These are phyloP conservation scores for Stephania japonica DNA, from an alignment of 164 flowering plant genomes.

Conservation along the genomic window DNA sequence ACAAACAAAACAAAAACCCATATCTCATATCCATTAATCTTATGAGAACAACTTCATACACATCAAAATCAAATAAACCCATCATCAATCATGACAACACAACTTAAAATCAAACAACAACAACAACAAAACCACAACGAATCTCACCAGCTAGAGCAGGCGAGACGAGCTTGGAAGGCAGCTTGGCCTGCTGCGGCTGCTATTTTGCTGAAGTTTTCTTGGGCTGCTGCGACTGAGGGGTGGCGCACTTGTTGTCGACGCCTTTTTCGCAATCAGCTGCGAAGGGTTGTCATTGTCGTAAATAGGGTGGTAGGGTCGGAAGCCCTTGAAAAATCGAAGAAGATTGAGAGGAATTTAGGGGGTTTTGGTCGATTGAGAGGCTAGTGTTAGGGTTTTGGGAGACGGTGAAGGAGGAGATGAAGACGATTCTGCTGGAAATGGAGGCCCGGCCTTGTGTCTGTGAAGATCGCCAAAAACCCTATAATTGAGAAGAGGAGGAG, in stretches of 20 bases:
- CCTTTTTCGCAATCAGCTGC: slow-evolving; percentile 48
- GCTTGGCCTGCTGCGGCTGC: slow-evolving; percentile 16
- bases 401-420: too few relatives aligned
- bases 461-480: too few relatives aligned
- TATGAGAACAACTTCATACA: background rate
- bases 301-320: too few relatives aligned
- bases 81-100: background rate
- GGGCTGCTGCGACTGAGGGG: slow-evolving; percentile 15
- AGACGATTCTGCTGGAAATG: too few relatives aligned
- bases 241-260: slow-evolving; percentile 16
- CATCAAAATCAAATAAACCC: background rate
- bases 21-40: background rate
- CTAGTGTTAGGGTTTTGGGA: too few relatives aligned
- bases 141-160: slow-evolving; percentile 75
- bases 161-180: slow-evolving; percentile 69
- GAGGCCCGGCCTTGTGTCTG: too few relatives aligned
- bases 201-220: slow-evolving; percentile 13
- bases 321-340: too few relatives aligned
- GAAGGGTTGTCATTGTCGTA: slow-evolving; percentile 72
- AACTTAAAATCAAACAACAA: background rate
- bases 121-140: background rate
- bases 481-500: too few relatives aligned
- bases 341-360: too few relatives aligned
- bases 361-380: too few relatives aligned
- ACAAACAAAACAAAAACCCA: background rate